Conservation (phyloP, 257 asterid species). For the Oldenlandia corymbosa region DNA sequence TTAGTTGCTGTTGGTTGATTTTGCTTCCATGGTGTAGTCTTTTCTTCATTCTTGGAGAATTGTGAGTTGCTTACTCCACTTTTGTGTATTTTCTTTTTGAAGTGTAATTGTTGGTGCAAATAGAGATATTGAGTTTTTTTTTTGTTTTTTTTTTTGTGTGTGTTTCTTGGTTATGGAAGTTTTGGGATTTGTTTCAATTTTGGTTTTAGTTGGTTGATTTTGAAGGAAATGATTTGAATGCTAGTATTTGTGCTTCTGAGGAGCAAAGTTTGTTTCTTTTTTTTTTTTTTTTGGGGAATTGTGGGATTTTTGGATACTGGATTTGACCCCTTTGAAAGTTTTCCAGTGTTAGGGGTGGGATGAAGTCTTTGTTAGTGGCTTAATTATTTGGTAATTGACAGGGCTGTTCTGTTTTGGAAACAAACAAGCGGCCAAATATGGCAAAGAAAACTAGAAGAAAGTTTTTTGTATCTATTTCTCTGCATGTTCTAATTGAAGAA, state of each 20-base stretch:
- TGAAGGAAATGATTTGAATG: not conserved
- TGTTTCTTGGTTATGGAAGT: not conserved
- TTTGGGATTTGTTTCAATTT: slow-evolving; percentile 6
- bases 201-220: not conserved
- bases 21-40: not conserved
- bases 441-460: not conserved
- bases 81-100: too few relatives aligned
- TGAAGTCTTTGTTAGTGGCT: not conserved
- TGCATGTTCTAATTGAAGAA: not conserved
- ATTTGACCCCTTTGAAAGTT: not conserved
- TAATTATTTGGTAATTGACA: not conserved
- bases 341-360: not conserved
- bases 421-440: not conserved
- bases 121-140: too few relatives aligned
- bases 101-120: too few relatives aligned
- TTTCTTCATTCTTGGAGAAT: not conserved
- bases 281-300: not conserved
- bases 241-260: slow-evolving; percentile 1
- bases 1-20: not conserved
- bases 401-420: not conserved
- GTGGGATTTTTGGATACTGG: not conserved
- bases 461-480: not conserved
- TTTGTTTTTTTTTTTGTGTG: not conserved
- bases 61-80: slow-evolving; percentile 4
- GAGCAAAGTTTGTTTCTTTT: not conserved